Conservation (phyloP, 2,329 filamentous ascomycete genomes). For the Paracoccidioides lutzii region DNA sequence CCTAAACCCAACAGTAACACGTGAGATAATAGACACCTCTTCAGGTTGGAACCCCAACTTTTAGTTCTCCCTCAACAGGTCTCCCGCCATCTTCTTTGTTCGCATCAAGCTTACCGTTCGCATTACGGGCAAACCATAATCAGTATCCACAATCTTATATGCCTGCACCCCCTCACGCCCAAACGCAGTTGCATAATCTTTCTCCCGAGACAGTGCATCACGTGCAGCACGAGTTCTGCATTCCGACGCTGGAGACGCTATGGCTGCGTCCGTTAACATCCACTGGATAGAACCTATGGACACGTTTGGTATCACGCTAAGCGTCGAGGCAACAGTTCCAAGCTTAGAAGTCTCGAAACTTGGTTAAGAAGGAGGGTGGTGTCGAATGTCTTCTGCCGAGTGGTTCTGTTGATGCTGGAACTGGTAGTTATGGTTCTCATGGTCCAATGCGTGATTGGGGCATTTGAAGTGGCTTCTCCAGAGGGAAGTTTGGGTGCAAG, state of each 20-base stretch:
- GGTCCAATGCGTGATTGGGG: neutral
- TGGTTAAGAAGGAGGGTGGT: neutral
- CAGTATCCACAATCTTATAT: neutral
- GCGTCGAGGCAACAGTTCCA: neutral
- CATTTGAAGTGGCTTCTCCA: neutral
- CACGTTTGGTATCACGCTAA: neutral
- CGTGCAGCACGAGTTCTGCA: neutral
- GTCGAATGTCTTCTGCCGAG: neutral
- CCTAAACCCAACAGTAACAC: neutral
- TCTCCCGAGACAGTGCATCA: neutral
- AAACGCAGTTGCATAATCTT: neutral
- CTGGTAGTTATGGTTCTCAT: neutral
- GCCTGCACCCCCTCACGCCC: neutral
- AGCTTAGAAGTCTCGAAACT: neutral
- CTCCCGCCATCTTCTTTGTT: neutral
- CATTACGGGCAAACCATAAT: neutral
- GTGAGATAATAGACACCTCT: neutral
- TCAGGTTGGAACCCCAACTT: neutral
- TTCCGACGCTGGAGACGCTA: neutral
- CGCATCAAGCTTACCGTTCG: neutral
- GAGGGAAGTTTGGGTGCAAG: neutral
- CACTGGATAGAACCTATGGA: neutral
- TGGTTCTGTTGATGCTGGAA: neutral
- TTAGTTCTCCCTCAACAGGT: neutral
- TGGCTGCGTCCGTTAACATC: neutral